Base-by-base conservation (phyloP, 140 eudicot species). In the Ambrosia hybrid region DNA sequence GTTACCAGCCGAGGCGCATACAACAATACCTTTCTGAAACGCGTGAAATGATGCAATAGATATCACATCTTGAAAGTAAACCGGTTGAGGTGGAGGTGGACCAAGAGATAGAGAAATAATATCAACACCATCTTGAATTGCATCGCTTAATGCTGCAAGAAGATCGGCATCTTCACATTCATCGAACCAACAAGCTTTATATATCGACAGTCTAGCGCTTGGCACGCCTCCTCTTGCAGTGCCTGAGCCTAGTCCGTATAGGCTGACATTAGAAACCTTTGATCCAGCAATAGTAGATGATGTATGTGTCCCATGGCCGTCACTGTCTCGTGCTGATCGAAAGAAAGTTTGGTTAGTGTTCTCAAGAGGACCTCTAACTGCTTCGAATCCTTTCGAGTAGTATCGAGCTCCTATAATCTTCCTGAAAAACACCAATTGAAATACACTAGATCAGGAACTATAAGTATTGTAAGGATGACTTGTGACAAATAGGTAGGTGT, bases 381-480 rank as follows among this genome's bases (percentile, higher is more conserved):
- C 86, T 76, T 83, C 81, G 15, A 68, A 74, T 72, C 86, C 96
- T 75, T 76, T 75, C 1, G 73, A 82, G 67, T 86, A 89, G 79
- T 67, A 89, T 69, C 92, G 67, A 49, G 96, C 89, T 79, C 96
- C 96, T 65, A 89, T 78, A 10, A 89, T 75, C 78, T 89, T 89
- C 74, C 96, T 86, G 55, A 8, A 3, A 48, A 48, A 48, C n/a
- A 11, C 4, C 53, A 57, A 9, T 57, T 6, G 62, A 17, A 17
- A 21, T 21, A 0, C 5, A 41, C 0, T 41, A 8, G 46, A 9
- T 41, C 5, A n/a, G n/a, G n/a, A n/a, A n/a, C n/a, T n/a, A n/a
- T n/a, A n/a, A n/a, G n/a, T n/a, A n/a, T n/a, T n/a, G n/a, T n/a
- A n/a, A n/a, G n/a, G n/a, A n/a, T n/a, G n/a, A n/a, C n/a, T n/a